phyloP scores from a whole-genome alignment of 768 basidiomycete genomes.

The Mycena epipterygia region DNA sequence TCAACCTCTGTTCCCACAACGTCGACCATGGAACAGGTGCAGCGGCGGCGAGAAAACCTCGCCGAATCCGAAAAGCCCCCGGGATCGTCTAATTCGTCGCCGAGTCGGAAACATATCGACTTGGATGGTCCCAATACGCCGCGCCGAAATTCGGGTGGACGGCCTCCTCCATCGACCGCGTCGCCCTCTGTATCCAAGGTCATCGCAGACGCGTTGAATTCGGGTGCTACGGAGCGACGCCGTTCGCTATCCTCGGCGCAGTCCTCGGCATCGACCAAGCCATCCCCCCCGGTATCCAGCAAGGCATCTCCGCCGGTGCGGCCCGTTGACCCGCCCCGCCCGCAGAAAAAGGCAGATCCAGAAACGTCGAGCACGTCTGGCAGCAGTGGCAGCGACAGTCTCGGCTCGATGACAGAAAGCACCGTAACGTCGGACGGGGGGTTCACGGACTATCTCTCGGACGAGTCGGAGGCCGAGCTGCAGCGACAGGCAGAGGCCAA shows the following conservation, averaged over 20 bases:
- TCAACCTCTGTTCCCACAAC: slow-evolving; percentile 63
- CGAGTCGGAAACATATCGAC: slow-evolving; percentile 71
- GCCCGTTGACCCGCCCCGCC: slow-evolving; percentile 45
- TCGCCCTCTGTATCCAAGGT: slow-evolving; percentile 57
- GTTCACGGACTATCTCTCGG: slow-evolving; percentile 93
- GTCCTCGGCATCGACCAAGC: slow-evolving; percentile 39
- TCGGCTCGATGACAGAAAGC: slow-evolving; percentile 76
- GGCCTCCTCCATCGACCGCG: slow-evolving; percentile 60
- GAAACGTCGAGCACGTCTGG: slow-evolving; percentile 64
- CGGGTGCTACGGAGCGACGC: slow-evolving; percentile 43
- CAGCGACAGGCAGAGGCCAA: slow-evolving; percentile 88
- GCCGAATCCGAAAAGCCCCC: slow-evolving; percentile 62
- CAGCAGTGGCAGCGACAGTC: slow-evolving; percentile 75
- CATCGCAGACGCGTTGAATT: slow-evolving; percentile 50
- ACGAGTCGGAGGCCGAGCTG: slow-evolving; percentile 91
- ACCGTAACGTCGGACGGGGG: slow-evolving; percentile 89
- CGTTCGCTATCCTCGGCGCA: slow-evolving; percentile 44
- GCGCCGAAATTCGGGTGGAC: slow-evolving; percentile 60
- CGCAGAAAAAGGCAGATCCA: slow-evolving; percentile 50
- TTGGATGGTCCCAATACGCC: slow-evolving; percentile 63
- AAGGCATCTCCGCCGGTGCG: slow-evolving; percentile 38
- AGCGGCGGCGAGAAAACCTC: slow-evolving; percentile 62
- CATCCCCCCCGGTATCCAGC: slow-evolving; percentile 30
- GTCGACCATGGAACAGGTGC: slow-evolving; percentile 60
- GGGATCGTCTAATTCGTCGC: slow-evolving; percentile 72